phyloP scores from a whole-genome alignment of 495 filamentous ascomycete genomes.

The Podospora bellae-mahoneyi region DNA sequence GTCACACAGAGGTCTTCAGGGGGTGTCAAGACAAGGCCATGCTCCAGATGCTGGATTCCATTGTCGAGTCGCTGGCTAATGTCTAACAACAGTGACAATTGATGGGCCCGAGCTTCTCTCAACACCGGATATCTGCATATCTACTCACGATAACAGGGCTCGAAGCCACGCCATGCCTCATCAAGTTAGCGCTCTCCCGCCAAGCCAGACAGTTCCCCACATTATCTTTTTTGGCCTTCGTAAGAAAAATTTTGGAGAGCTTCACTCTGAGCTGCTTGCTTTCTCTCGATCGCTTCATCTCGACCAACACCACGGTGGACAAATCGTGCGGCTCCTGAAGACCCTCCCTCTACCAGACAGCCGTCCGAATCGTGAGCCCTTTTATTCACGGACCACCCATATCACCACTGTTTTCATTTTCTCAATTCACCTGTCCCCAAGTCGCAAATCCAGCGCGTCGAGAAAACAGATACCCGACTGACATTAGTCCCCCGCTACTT shows the following conservation, averaged over 20 bases:
- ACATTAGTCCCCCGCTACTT: not conserved
- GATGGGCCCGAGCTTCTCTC: not conserved
- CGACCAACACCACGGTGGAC: constrained; percentile 18
- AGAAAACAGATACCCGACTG: not conserved
- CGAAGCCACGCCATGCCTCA: not conserved
- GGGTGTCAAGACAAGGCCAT: not conserved
- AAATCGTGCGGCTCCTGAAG: constrained; percentile 25
- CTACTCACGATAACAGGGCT: constrained; percentile 6
- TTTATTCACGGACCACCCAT: constrained; percentile 22
- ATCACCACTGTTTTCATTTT: constrained; percentile 2
- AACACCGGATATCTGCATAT: not conserved
- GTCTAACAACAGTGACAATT: not conserved
- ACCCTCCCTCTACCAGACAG: constrained; percentile 21
- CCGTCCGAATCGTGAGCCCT: constrained; percentile 22
- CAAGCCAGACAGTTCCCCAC: constrained; percentile 18
- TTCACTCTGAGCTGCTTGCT: constrained; percentile 9
- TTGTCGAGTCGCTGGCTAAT: not conserved
- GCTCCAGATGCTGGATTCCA: not conserved
- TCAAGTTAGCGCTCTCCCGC: constrained; percentile 16
- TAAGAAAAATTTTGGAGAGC: constrained; percentile 27
- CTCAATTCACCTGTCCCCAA: not conserved
- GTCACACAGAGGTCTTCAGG: not conserved
- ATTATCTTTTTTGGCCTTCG: constrained; percentile 13
- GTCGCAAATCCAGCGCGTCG: not conserved
- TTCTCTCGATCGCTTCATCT: not conserved